Evolutionary conservation across 768 basidiomycete species (phyloP), one percentile per base, ranked within the genome.

Genomic region (Pholiota conissans): DNA sequence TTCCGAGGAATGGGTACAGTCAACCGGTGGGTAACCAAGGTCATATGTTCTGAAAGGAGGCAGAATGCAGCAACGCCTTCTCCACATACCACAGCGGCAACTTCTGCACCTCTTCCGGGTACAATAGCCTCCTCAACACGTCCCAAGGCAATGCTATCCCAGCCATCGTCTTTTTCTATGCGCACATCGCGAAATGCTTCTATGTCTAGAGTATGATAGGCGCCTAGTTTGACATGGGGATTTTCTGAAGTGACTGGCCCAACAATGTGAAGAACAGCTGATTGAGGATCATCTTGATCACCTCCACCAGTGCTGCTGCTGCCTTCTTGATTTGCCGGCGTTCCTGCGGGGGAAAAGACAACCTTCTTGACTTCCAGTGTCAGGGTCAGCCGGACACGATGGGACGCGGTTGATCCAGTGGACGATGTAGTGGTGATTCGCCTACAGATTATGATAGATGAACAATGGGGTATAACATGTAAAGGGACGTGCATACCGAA

Each of bases 1-100:
- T 99, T 99, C 52, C 97, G 83, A 5, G 97, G 97, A 56, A 98
- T 89, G 0, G 90, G 78, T 0, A 94, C 84, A 18, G 93, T 90
- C 54, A 99, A 86, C 20, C 97, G 84, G 67, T 98, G 93, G 3
- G 93, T 78, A 30, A 99, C 87, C 27, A 95, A 79, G 1, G 97
- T 99, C 89, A 98, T 95, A 72, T 98, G 95, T 65, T 98, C 89
- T 1, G 95, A 98, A 13, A 99, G 79, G 28, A 99, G 74, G 71
- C 97, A 98, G 70, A 99, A 91, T 9, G 93, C 89, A 1, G 97
- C 97, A 2, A 85, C 87, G 18, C 97, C 97, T 78, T 99, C 97
- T 30, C 97, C 96, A 62, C 92, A 93, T 3, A 99, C 93, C 22
- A 99, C 82, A 0, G 97, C 97, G 13, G 92, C 97, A 3, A 99